Conservation (phyloP, 306 rosid species). For the Cucumis hystrix region DNA sequence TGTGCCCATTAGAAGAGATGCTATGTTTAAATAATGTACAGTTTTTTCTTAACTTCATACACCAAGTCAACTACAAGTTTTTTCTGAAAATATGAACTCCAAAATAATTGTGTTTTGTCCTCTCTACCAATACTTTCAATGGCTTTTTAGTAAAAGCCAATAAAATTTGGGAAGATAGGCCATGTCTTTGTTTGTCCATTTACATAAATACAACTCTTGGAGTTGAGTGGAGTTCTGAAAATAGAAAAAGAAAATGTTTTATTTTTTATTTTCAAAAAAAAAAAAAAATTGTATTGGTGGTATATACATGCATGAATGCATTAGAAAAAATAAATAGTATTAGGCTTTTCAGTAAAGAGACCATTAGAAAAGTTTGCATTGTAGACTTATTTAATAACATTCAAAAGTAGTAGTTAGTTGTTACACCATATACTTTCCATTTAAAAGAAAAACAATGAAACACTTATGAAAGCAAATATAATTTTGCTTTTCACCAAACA, state of each 20-base stretch:
- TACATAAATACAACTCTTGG: background rate
- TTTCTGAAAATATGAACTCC: too few relatives aligned
- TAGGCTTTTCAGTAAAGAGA: conserved; percentile 2
- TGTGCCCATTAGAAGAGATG: too few relatives aligned
- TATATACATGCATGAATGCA: background rate
- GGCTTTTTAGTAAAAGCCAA: too few relatives aligned
- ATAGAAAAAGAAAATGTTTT: background rate
- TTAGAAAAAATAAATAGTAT: background rate
- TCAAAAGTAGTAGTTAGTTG: background rate
- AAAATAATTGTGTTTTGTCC: too few relatives aligned
- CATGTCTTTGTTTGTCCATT: background rate
- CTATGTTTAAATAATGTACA: too few relatives aligned
- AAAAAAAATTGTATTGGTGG: background rate
- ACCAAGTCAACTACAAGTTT: too few relatives aligned
- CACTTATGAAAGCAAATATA: background rate
- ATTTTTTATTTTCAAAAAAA: too few relatives aligned
- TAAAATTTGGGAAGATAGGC: background rate
- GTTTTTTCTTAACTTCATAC: too few relatives aligned
- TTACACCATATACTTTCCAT: background rate
- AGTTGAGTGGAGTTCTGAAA: conserved; percentile 14
- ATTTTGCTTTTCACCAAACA: background rate
- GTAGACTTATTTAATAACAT: background rate
- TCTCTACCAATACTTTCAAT: too few relatives aligned
- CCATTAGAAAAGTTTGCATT: background rate
- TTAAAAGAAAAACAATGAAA: background rate